phyloP scores from a whole-genome alignment of 192 early-diverging fungal genomes.

The Linnemannia exigua region DNA sequence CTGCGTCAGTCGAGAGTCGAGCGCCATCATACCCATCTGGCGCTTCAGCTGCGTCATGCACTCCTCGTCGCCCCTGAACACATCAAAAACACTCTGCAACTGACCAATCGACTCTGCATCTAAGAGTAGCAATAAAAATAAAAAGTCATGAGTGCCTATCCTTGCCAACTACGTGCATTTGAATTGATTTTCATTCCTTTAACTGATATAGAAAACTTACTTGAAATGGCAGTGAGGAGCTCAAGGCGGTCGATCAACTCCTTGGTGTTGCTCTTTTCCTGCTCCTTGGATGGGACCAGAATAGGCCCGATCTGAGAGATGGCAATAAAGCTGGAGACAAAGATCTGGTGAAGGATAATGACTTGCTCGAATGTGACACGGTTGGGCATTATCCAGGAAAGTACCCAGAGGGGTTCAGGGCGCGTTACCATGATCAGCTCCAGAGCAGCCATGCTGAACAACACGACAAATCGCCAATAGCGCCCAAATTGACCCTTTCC shows the following conservation, averaged over 20 bases:
- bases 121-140: slow-evolving; percentile 1
- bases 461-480: slow-evolving; percentile 62
- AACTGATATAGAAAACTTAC: slow-evolving; percentile 15
- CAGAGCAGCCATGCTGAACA: slow-evolving; percentile 59
- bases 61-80: slow-evolving; percentile 47
- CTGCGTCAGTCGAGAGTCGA: slow-evolving; percentile 49
- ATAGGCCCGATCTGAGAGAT: slow-evolving; percentile 63
- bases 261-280: slow-evolving; percentile 39
- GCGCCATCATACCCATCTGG: slow-evolving; percentile 58
- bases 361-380: slow-evolving; percentile 60
- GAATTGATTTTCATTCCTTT: not conserved
- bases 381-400: slow-evolving; percentile 45
- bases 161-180: not conserved
- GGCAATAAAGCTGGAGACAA: slow-evolving; percentile 61
- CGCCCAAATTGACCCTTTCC: slow-evolving; percentile 65
- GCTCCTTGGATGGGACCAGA: slow-evolving; percentile 55
- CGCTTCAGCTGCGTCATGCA: slow-evolving; percentile 52
- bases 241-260: slow-evolving; percentile 44
- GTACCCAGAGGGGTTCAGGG: slow-evolving; percentile 22
- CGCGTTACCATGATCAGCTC: slow-evolving; percentile 60
- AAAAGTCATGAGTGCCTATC: not conserved
- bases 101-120: slow-evolving; percentile 50
- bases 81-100: slow-evolving; percentile 53
- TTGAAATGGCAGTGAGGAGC: slow-evolving; percentile 53
- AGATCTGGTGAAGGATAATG: slow-evolving; percentile 59